Base-by-base conservation (phyloP, 2,329 filamentous ascomycete species). In the Stachybotrys chlorohalonatus region DNA sequence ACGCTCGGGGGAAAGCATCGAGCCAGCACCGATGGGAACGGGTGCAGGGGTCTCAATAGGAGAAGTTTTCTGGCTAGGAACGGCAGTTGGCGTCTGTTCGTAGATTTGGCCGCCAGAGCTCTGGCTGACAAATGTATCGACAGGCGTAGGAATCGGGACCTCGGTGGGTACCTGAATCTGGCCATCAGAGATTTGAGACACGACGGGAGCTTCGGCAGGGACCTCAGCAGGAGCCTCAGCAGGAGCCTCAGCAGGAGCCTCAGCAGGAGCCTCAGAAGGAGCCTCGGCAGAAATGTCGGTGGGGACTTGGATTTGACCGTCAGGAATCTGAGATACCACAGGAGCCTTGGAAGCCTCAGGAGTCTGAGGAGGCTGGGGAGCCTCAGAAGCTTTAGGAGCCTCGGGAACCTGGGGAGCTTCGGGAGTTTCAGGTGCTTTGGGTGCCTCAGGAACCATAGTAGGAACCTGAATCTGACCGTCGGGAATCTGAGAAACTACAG, bases 11-110 rank as follows among this genome's bases (percentile, higher is more conserved):
- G 13, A 13, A 13, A 42, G 36, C 36, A 13, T 42, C 36, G 36
- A 42, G 8, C 36, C 36, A 42, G 36, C 36, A 13, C 36, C 36
- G 57, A 82, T 69, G 9, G 76, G 73, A 2, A 78, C 64, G 7
- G 70, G 66, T 6, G 74, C 63, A 0, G 63, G 67, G 0, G 78
- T 79, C 2, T 75, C 74, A 54, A 74, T 62, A 24, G 75, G 74
- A 66, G 79, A 75, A 31, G 47, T 7, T 1, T 15, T 16, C 16
- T 13, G 9, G 13, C 3, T 42, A 13, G 36, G 36, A 42, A 42
- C 36, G 5, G 47, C 15, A 17, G 47, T 31, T 30, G 47, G 47
- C n/a, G 47, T 11, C 63, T 56, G 36, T 9, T 42, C 50, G n/a
- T 52, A 32, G 17, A 52, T n/a, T n/a, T 42, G 50, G 15, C 50